Base-by-base conservation (phyloP, 2,329 filamentous ascomycete species). In the Bipolaris cookei region DNA sequence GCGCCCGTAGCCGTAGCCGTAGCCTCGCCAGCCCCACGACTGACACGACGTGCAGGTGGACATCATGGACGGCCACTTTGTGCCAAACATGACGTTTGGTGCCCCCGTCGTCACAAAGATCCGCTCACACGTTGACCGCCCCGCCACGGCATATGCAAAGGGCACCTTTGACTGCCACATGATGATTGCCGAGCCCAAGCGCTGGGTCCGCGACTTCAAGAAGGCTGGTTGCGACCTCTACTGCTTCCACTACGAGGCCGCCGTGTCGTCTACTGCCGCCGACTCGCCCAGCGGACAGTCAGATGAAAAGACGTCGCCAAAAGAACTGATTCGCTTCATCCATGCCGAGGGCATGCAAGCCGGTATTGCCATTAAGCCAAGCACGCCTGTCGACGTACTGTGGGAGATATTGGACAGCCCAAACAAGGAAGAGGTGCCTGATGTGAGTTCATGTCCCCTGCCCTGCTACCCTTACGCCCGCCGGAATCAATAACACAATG, bases 121-220 rank as follows among this genome's bases (percentile, higher is more conserved):
- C 70, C 88, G 95, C 62, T 83, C 86, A 43, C 90, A 97, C 71
- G 93, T 99, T 69, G 88, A 91, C 55, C 84, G 84, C 66, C 93
- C 92, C 3, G 82, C 83, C 38, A 81, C 84, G 49, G 84, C 84
- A 32, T 82, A 89, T 66, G 92, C 90, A 51, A 90, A 88, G 68
- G 95, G 95, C 61, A 98, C 94, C 13, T 99, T 99, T 76, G 95
- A 99, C 79, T 99, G 95, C 84, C 95, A 99, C 80, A 98, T 99
- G 95, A 99, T 99, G 95, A 96, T 99, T 75, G 88, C 92, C 71
- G 94, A 99, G 93, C 95, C 95, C 66, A 96, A 98, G 83, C 93
- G 92, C 84, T 99, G 95, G 95, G 93, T 97, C 70, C 91, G 90
- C 74, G 91, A 96, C 61, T 98, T 99, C 82, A 88, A 95, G 77